Conservation (phyloP, 768 basidiomycete genomes). For the Pleurotus platypus region DNA sequence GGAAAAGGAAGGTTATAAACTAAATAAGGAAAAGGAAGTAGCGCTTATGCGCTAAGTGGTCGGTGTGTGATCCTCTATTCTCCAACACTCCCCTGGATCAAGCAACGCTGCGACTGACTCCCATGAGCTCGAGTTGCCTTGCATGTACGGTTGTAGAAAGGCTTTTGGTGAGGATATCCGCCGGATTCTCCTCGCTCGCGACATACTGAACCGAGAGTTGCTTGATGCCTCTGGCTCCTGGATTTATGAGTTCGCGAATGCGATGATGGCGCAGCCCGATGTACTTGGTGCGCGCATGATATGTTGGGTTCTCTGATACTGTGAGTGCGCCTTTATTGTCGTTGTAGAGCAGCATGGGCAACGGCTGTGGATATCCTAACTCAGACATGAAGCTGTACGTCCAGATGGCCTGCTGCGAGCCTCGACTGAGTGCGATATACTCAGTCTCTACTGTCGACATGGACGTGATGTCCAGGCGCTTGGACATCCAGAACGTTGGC, state of each 20-base stretch:
- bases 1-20: too few relatives aligned
- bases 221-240: not conserved
- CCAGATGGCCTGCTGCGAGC: constrained; percentile 28
- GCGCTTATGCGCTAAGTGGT: too few relatives aligned
- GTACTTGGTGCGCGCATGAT: not conserved
- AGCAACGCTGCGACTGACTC: too few relatives aligned
- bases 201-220: not conserved
- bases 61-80: too few relatives aligned
- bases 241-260: not conserved
- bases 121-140: not conserved
- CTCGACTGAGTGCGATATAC: constrained; percentile 26
- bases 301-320: not conserved
- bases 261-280: not conserved
- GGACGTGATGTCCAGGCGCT: constrained; percentile 13
- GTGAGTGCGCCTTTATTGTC: constrained; percentile 21
- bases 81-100: too few relatives aligned
- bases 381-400: constrained; percentile 21
- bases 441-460: constrained; percentile 14
- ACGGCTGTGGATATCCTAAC: constrained; percentile 14
- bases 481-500: constrained; percentile 26
- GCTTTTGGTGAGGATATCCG: not conserved
- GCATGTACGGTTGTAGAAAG: not conserved
- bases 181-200: not conserved
- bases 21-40: too few relatives aligned
- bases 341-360: constrained; percentile 15